A percentile compares a stretch with the other conserved stretches of the same genome.
Evolutionary conservation across 1,139 yeast species (phyloP).

Genomic region (Geotrichum reessii): DNA sequence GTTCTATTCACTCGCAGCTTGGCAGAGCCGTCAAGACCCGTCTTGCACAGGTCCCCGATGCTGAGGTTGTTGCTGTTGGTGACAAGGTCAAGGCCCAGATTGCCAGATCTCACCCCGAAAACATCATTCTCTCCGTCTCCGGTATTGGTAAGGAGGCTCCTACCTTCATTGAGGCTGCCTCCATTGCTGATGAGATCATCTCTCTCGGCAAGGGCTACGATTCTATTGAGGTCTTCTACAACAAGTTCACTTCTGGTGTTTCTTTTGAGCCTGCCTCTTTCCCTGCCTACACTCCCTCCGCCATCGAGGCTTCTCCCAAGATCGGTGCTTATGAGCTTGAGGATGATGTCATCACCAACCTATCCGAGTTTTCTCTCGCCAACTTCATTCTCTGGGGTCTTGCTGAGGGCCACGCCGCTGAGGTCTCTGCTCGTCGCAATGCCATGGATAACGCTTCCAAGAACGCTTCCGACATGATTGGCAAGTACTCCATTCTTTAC

Average conservation of each 20-base stretch:
- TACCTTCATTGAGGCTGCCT: constrained; percentile 81
- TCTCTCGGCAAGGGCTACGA: constrained; percentile 55
- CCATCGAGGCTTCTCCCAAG: constrained; percentile 83
- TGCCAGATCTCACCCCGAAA: constrained; percentile 64
- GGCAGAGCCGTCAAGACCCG: constrained; percentile 80
- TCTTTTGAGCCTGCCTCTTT: constrained; percentile 78
- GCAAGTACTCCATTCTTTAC: constrained; percentile 89
- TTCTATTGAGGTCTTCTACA: constrained; percentile 76
- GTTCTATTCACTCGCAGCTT: constrained; percentile 92
- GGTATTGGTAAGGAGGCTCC: constrained; percentile 98
- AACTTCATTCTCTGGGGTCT: constrained; percentile 86
- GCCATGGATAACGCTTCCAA: constrained; percentile 99
- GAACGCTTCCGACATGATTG: constrained; percentile 99
- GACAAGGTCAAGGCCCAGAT: constrained; percentile 90
- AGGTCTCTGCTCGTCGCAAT: constrained; percentile 96
- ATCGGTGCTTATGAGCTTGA: constrained; percentile 76
- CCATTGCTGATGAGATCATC: constrained; percentile 79
- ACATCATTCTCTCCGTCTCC: constrained; percentile 68
- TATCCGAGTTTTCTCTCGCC: constrained; percentile 84
- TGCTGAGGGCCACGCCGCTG: constrained; percentile 98
- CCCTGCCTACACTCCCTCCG: constrained; percentile 61
- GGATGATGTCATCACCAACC: constrained; percentile 50
- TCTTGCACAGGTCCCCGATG: constrained; percentile 57
- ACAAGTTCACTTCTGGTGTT: constrained; percentile 81
- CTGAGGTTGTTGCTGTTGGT: constrained; percentile 85